Evolutionary conservation across 768 basidiomycete species (phyloP).

Genomic region (Neoboletus brunneissimus): DNA sequence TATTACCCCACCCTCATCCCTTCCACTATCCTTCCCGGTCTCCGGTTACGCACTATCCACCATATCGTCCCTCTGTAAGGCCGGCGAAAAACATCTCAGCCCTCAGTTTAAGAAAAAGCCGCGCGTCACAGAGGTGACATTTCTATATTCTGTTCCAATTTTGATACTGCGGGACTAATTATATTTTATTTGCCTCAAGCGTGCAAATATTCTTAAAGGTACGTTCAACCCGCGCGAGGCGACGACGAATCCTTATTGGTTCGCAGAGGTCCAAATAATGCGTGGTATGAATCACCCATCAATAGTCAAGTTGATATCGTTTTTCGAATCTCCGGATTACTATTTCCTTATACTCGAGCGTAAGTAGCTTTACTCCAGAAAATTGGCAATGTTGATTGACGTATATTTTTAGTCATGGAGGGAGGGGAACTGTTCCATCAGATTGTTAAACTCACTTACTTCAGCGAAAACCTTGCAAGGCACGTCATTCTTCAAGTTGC

Average conservation of each 20-base stretch:
- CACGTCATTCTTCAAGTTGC: slow-evolving; percentile 98
- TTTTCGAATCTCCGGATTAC: slow-evolving; percentile 88
- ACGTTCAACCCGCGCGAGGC: background rate
- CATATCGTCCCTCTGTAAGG: slow-evolving; percentile 48
- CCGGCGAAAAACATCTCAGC: slow-evolving; percentile 91
- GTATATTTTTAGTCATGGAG: slow-evolving; percentile 70
- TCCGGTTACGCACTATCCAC: slow-evolving; percentile 9
- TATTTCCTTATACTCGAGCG: slow-evolving; percentile 94
- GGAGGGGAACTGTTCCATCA: slow-evolving; percentile 99
- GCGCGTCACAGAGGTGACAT: slow-evolving; percentile 92
- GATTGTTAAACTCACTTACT: slow-evolving; percentile 98
- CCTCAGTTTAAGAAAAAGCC: slow-evolving; percentile 95
- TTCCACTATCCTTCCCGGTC: slow-evolving; percentile 24
- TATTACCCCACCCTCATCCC: slow-evolving; percentile 18
- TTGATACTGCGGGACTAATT: slow-evolving; percentile 16
- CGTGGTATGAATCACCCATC: slow-evolving; percentile 89
- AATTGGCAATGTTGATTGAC: slow-evolving; percentile 9
- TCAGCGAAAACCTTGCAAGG: slow-evolving; percentile 93
- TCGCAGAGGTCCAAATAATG: slow-evolving; percentile 97
- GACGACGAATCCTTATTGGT: slow-evolving; percentile 2
- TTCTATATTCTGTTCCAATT: slow-evolving; percentile 19
- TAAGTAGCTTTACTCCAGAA: slow-evolving; percentile 38
- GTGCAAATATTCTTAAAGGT: slow-evolving; percentile 97
- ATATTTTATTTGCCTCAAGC: slow-evolving; percentile 45
- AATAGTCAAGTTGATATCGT: slow-evolving; percentile 87